These are phyloP conservation scores for Physaria fendleri DNA, from an alignment of 345 rosid species.

Conservation along the genomic window DNA sequence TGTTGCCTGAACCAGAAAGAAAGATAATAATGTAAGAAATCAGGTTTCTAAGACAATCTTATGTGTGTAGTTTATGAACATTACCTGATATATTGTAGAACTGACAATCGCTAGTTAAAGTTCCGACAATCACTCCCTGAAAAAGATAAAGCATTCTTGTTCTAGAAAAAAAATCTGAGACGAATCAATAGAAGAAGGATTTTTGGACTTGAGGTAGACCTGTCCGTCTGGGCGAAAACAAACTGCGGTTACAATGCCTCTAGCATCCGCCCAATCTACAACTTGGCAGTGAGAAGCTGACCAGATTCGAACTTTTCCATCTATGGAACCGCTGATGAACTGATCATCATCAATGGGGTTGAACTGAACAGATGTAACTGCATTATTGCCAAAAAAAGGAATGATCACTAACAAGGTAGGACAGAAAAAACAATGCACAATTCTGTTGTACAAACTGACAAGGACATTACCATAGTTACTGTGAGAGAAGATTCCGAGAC, in stretches of 20 bases:
- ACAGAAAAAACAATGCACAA: not conserved
- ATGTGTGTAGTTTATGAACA: not conserved
- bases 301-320: constrained; percentile 88
- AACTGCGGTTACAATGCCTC: constrained; percentile 73
- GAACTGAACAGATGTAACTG: constrained; percentile 84
- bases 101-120: constrained; percentile 49
- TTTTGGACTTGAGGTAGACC: constrained; percentile 35
- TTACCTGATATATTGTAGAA: constrained; percentile 53
- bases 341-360: constrained; percentile 65
- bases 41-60: not conserved
- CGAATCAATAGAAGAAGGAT: not conserved
- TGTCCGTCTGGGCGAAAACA: constrained; percentile 80
- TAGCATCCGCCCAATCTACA: constrained; percentile 69
- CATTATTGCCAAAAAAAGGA: not conserved
- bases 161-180: not conserved
- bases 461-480: constrained; percentile 59
- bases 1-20: constrained; percentile 40
- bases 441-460: not conserved
- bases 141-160: not conserved
- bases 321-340: constrained; percentile 85
- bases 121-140: constrained; percentile 51
- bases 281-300: constrained; percentile 54
- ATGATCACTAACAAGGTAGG: too few relatives aligned
- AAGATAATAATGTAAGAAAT: too few relatives aligned
- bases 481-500: constrained; percentile 60